Conservation (phyloP, 2,329 filamentous ascomycete genomes). For the Lizonia empirigonia region DNA sequence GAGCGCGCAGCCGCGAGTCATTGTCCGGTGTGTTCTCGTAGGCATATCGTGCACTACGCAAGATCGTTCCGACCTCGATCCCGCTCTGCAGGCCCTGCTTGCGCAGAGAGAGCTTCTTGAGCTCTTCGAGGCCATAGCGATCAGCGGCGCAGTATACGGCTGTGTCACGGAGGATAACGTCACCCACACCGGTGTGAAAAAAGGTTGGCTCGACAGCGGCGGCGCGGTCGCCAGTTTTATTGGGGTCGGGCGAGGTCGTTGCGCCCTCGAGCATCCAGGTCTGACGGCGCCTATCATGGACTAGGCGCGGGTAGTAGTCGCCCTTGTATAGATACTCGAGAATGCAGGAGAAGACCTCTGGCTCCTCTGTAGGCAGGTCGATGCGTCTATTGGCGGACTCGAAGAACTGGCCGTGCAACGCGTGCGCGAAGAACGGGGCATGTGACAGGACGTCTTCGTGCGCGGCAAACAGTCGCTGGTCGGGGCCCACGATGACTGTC, state of each 20-base stretch:
- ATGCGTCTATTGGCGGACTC: slow-evolving; percentile 74
- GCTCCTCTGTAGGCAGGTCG: slow-evolving; percentile 78
- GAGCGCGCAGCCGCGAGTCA: slow-evolving; percentile 90
- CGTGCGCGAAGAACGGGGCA: slow-evolving; percentile 81
- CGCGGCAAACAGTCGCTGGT: slow-evolving; percentile 89
- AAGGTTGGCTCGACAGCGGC: slow-evolving; percentile 72
- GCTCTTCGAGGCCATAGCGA: slow-evolving; percentile 86
- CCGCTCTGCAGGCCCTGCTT: slow-evolving; percentile 94
- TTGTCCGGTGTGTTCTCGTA: slow-evolving; percentile 94
- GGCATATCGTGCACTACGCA: slow-evolving; percentile 91
- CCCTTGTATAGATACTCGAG: slow-evolving; percentile 98
- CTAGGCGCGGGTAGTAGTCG: slow-evolving; percentile 88
- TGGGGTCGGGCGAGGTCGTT: slow-evolving; percentile 60
- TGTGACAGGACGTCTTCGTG: slow-evolving; percentile 90
- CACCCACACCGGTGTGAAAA: slow-evolving; percentile 73
- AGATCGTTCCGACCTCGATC: slow-evolving; percentile 88
- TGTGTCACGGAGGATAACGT: slow-evolving; percentile 86
- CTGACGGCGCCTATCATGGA: slow-evolving; percentile 84
- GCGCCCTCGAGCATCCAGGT: slow-evolving; percentile 88
- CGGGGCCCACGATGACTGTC: slow-evolving; percentile 81
- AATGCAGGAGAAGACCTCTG: slow-evolving; percentile 89
- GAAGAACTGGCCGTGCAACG: slow-evolving; percentile 73
- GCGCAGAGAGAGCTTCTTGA: slow-evolving; percentile 87
- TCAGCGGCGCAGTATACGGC: slow-evolving; percentile 93
- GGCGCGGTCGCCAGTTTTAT: slow-evolving; percentile 62